Evolutionary conservation across 345 rosid genomes (phyloP).

Genomic region (Salix koriyanagi): DNA sequence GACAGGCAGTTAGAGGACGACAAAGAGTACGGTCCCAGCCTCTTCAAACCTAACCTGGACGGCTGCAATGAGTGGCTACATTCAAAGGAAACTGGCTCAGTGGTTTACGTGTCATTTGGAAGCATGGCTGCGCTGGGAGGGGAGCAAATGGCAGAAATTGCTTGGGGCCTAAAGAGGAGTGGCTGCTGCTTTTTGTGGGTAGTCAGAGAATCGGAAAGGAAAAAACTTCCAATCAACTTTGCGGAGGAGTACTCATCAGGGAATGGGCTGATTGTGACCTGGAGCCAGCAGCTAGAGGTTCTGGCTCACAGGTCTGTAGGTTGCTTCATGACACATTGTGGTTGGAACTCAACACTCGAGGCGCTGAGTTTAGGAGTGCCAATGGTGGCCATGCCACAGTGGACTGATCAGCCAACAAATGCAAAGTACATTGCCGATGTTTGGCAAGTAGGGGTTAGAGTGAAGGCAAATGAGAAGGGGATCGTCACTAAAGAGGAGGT

Average conservation of each 20-base stretch:
- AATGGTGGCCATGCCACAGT: slow-evolving; percentile 19
- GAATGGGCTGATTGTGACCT: not conserved
- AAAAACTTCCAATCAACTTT: slow-evolving; percentile 36
- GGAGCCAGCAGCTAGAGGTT: slow-evolving; percentile 7
- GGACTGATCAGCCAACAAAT: slow-evolving; percentile 16
- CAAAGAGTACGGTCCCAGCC: slow-evolving; percentile 39
- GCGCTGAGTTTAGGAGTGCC: slow-evolving; percentile 26
- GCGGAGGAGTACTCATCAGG: slow-evolving; percentile 6
- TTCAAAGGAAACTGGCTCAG: slow-evolving; percentile 38
- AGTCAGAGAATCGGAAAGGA: slow-evolving; percentile 38
- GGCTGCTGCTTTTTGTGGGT: slow-evolving; percentile 48
- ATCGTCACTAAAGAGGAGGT: slow-evolving; percentile 16
- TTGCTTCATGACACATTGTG: slow-evolving; percentile 17
- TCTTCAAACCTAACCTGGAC: not conserved
- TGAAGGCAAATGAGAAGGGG: slow-evolving; percentile 4
- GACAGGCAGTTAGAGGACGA: slow-evolving; percentile 40
- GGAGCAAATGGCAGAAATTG: slow-evolving; percentile 47
- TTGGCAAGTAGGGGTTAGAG: slow-evolving; percentile 23
- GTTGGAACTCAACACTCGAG: slow-evolving; percentile 26
- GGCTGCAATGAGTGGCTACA: slow-evolving; percentile 34
- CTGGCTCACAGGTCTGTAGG: slow-evolving; percentile 15
- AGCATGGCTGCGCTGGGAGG: slow-evolving; percentile 43
- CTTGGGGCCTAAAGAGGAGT: slow-evolving; percentile 31
- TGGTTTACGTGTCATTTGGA: slow-evolving; percentile 56
- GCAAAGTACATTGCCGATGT: slow-evolving; percentile 25